These are phyloP conservation scores for Pseudevernia furfuracea DNA, from an alignment of 495 filamentous ascomycete genomes.

Conservation along the genomic window DNA sequence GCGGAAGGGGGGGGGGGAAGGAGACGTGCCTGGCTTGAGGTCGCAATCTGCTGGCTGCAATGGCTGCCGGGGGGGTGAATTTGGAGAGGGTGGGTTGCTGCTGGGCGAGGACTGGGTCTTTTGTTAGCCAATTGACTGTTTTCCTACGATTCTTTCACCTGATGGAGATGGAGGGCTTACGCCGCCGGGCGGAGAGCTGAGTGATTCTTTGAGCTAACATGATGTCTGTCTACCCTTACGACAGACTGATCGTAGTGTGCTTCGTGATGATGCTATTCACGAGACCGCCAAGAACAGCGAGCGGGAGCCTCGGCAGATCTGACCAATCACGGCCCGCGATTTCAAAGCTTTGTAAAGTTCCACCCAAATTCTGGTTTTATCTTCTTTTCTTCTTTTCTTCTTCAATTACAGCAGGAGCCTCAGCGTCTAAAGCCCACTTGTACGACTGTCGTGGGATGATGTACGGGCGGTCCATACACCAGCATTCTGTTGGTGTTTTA, in stretches of 20 bases:
- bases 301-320: constrained; percentile 17
- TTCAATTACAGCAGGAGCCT: constrained; percentile 38
- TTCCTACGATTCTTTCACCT: no score
- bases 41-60: constrained; percentile 39
- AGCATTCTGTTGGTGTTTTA: constrained; percentile 42
- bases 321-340: constrained; percentile 11
- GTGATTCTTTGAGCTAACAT: constrained; percentile 63
- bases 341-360: not conserved
- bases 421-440: constrained; percentile 33
- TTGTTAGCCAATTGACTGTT: constrained; percentile 33
- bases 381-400: constrained; percentile 30
- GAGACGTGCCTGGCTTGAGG: constrained; percentile 49
- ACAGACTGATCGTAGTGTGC: not conserved
- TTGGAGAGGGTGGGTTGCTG: constrained; percentile 45
- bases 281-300: constrained; percentile 7
- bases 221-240: constrained; percentile 22
- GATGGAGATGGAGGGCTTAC: no score
- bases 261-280: constrained; percentile 14
- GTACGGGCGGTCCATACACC: constrained; percentile 37
- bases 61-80: constrained; percentile 42
- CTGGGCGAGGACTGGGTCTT: constrained; percentile 39
- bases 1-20: not conserved
- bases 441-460: constrained; percentile 35
- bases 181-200: constrained; percentile 60
- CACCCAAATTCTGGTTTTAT: constrained; percentile 25